These are phyloP conservation scores for Candida sphagnicola DNA, from an alignment of 805 yeast species.

Conservation along the genomic window DNA sequence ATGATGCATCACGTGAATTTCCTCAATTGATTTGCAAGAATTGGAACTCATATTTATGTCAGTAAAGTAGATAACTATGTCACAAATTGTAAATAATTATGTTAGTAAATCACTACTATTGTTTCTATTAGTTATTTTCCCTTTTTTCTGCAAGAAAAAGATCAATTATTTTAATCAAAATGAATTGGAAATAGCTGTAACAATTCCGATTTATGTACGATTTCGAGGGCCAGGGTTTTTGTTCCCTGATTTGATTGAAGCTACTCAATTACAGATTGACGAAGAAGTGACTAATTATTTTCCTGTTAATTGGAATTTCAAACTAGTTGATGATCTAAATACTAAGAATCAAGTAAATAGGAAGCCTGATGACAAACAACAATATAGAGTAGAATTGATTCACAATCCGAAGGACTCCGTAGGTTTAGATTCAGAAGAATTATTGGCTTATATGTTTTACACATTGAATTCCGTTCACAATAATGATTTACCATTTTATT, in stretches of 20 bases:
- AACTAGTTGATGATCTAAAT: constrained; percentile 11
- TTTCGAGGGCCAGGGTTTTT: constrained; percentile 40
- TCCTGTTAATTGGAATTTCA: constrained; percentile 8
- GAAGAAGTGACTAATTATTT: constrained; percentile 10
- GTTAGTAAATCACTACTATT: no score
- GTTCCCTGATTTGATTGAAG: constrained; percentile 66
- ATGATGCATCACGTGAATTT: no score
- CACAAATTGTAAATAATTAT: no score
- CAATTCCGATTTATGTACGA: constrained; percentile 20
- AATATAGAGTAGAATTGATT: constrained; percentile 33
- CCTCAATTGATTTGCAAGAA: no score
- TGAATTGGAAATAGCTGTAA: constrained; percentile 8
- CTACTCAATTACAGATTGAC: constrained; percentile 34
- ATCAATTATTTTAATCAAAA: no score
- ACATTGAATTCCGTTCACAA: constrained; percentile 42
- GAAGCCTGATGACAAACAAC: no score
- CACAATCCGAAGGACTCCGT: constrained; percentile 42
- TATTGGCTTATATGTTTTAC: constrained; percentile 39
- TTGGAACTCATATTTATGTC: no score
- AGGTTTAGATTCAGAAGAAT: constrained; percentile 36
- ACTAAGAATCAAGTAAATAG: no score
- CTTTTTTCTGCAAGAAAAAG: no score
- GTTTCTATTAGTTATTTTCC: no score
- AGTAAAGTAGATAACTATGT: no score
- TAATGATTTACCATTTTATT: constrained; percentile 61